Conservation (phyloP, 495 filamentous ascomycete genomes). For the Aspergillus kassunensis region DNA sequence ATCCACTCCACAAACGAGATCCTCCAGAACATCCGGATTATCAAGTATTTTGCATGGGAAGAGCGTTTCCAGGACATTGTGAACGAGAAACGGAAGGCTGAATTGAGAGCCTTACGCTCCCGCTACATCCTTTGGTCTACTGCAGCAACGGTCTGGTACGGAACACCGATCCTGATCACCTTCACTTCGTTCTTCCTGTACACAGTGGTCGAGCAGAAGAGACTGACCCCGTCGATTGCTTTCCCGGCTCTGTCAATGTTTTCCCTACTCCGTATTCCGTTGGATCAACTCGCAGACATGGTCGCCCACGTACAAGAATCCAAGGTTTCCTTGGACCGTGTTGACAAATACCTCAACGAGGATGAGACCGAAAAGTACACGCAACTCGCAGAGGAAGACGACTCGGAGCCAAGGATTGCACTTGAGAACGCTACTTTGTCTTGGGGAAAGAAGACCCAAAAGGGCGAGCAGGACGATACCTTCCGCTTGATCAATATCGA, state of each 20-base stretch:
- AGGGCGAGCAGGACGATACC: slow-evolving; percentile 33
- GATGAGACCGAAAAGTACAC: slow-evolving; percentile 95
- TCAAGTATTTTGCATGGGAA: slow-evolving; percentile 99
- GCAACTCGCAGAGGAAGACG: slow-evolving; percentile 68
- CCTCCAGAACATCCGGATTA: slow-evolving; percentile 95
- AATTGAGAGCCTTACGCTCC: slow-evolving; percentile 71
- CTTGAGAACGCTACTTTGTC: slow-evolving; percentile 80
- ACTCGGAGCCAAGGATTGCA: slow-evolving; percentile 65
- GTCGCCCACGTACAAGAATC: slow-evolving; percentile 97
- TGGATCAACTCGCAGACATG: slow-evolving; percentile 98
- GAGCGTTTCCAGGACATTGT: slow-evolving; percentile 83
- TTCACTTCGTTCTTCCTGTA: slow-evolving; percentile 94
- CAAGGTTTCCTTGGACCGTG: slow-evolving; percentile 93
- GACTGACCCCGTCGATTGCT: slow-evolving; percentile 85
- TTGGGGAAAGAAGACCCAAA: slow-evolving; percentile 58
- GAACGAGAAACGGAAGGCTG: slow-evolving; percentile 76
- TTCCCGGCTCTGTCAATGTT: slow-evolving; percentile 97
- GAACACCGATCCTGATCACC: slow-evolving; percentile 91
- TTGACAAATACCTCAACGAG: slow-evolving; percentile 91
- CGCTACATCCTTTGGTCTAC: slow-evolving; percentile 88
- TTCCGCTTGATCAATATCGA: slow-evolving; percentile 83
- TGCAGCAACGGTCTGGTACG: slow-evolving; percentile 93
- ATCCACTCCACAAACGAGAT: slow-evolving; percentile 98
- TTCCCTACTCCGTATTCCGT: slow-evolving; percentile 84
- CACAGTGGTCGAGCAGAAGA: slow-evolving; percentile 85